phyloP scores from a whole-genome alignment of 2,329 filamentous ascomycete species.

The Endocalyx cinctus region DNA sequence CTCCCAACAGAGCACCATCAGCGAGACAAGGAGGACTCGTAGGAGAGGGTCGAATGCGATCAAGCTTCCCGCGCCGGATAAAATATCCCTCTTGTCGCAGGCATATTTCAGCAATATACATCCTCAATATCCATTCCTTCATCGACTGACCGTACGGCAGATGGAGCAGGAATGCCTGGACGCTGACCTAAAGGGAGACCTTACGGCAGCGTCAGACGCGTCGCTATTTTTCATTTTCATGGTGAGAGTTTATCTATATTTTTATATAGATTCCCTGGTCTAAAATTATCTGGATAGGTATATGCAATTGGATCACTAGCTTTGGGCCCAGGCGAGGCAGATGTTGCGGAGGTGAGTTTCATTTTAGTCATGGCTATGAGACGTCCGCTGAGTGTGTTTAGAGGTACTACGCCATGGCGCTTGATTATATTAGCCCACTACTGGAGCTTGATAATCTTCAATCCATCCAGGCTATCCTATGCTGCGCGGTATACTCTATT shows the following conservation, averaged over 20 bases:
- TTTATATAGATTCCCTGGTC: too few species aligned
- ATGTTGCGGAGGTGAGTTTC: slow-evolving; percentile 3
- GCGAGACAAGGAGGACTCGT: background rate
- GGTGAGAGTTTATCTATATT: slow-evolving; percentile 10
- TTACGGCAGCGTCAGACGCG: background rate
- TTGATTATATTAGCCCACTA: slow-evolving; percentile 1
- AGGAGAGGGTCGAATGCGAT: background rate
- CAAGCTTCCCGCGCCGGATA: slow-evolving; percentile 1
- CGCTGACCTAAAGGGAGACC: background rate
- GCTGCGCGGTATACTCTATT: slow-evolving; percentile 27
- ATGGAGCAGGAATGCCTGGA: slow-evolving; percentile 25
- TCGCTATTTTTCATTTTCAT: slow-evolving; percentile 19
- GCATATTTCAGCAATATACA: slow-evolving; percentile 35
- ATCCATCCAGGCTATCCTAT: slow-evolving; percentile 29
- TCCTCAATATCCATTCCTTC: slow-evolving; percentile 33
- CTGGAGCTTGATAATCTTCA: slow-evolving; percentile 21
- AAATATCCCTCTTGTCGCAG: slow-evolving; percentile 1
- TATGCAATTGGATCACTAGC: slow-evolving; percentile 19
- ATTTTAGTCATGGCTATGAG: too few species aligned
- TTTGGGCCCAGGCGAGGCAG: slow-evolving; percentile 5
- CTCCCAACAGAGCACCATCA: slow-evolving; percentile 6
- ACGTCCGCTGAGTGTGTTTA: background rate
- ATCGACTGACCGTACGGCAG: slow-evolving; percentile 25
- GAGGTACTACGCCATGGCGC: slow-evolving; percentile 2
- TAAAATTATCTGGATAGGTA: too few species aligned